Conservation (phyloP, 192 early-diverging fungal species). For the Podila epigama region DNA sequence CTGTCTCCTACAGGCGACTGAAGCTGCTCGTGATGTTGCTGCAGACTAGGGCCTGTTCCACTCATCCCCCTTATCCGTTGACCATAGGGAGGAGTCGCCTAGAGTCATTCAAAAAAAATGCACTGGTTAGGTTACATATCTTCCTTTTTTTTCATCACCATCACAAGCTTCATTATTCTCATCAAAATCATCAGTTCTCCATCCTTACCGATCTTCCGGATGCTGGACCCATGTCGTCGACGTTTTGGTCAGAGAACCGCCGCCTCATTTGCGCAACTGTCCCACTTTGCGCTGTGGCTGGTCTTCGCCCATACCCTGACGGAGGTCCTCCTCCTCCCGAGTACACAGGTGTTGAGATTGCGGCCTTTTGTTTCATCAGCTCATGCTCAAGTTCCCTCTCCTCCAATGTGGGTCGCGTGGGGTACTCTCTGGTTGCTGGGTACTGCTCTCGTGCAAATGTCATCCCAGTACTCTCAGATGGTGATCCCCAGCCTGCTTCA, state of each 20-base stretch:
- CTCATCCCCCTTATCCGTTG: constrained; percentile 31
- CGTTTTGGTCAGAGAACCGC: constrained; percentile 34
- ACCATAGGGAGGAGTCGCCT: background rate
- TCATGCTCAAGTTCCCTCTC: constrained; percentile 37
- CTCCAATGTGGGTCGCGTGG: constrained; percentile 26
- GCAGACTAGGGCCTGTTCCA: constrained; percentile 5
- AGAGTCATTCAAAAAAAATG: background rate
- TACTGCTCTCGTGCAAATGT: constrained; percentile 39
- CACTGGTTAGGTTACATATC: background rate
- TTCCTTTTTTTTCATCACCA: background rate
- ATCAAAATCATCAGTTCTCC: background rate
- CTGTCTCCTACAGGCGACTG: background rate
- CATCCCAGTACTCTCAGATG: constrained; percentile 4
- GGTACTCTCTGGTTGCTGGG: constrained; percentile 22
- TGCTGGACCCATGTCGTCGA: constrained; percentile 2
- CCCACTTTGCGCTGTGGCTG: constrained; percentile 15
- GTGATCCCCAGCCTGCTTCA: constrained; percentile 3
- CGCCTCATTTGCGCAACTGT: constrained; percentile 32
- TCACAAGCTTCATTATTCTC: no score
- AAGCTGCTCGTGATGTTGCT: constrained; percentile 13
- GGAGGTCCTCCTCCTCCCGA: constrained; percentile 6
- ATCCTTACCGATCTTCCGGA: constrained; percentile 4
- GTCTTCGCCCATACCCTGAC: constrained; percentile 7
- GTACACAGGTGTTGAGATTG: background rate
- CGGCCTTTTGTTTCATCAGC: constrained; percentile 22